Percentiles rank a stretch among this genome's conserved stretches.
Evolutionary conservation across 2,329 filamentous ascomycete species (phyloP).

Genomic region (Cadophora luteo-olivacea): DNA sequence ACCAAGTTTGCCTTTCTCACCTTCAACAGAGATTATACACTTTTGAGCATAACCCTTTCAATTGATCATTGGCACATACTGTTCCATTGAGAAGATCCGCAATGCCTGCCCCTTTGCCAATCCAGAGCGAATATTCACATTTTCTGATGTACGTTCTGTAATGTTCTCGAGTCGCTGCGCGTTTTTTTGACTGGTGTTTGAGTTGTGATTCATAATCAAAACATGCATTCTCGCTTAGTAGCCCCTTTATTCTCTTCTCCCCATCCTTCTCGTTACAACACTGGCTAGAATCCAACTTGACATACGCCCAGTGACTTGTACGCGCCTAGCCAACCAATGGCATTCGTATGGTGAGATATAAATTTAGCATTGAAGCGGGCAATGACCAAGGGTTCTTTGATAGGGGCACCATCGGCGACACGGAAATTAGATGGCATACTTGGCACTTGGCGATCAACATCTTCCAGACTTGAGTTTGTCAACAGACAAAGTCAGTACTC

Average conservation of each 20-base stretch:
- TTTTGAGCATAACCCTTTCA: too few relatives aligned
- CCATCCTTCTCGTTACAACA: background rate
- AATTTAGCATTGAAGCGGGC: background rate
- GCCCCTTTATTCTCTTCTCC: background rate
- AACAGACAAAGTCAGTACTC: background rate
- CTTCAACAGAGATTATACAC: background rate
- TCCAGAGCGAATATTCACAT: too few relatives aligned
- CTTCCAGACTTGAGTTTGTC: background rate
- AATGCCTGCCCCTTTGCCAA: too few relatives aligned
- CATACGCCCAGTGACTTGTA: background rate
- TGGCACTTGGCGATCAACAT: conserved; percentile 1
- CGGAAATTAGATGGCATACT: conserved; percentile 6
- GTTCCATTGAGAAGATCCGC: too few relatives aligned
- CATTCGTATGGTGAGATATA: background rate
- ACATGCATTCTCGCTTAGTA: background rate
- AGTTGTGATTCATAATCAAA: background rate
- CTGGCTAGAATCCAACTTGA: background rate
- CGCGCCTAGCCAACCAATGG: background rate
- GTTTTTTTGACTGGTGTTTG: background rate
- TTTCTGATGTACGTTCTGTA: background rate
- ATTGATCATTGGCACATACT: too few relatives aligned
- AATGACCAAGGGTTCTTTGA: conserved; percentile 3
- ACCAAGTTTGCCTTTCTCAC: background rate
- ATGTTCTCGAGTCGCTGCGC: background rate
- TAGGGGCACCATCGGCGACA: background rate